These are phyloP conservation scores for Ogataea nitratoaversa DNA, from an alignment of 805 yeast genomes.

Conservation along the genomic window DNA sequence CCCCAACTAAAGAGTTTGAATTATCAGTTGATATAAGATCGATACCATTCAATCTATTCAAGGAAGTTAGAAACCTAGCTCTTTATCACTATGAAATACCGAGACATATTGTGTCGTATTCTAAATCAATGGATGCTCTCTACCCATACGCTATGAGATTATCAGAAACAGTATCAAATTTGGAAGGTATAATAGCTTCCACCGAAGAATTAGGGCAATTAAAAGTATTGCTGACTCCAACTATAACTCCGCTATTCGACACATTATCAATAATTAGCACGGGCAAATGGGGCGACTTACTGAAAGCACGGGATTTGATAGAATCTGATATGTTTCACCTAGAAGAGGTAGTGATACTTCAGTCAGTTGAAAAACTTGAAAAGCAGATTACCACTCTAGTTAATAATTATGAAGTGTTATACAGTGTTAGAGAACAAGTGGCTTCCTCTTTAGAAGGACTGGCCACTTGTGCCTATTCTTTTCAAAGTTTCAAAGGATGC, in stretches of 20 bases:
- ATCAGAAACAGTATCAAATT: constrained; percentile 44
- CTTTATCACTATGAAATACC: constrained; percentile 57
- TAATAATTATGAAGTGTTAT: constrained; percentile 28
- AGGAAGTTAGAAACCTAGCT: constrained; percentile 50
- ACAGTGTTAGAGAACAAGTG: constrained; percentile 26
- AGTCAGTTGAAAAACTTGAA: constrained; percentile 31
- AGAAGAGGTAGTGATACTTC: constrained; percentile 28
- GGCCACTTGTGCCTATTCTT: constrained; percentile 24
- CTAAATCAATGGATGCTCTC: constrained; percentile 47
- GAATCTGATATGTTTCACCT: constrained; percentile 22
- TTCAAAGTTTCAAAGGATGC: constrained; percentile 10
- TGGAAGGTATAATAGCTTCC: constrained; percentile 22
- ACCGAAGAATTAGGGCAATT: constrained; percentile 34
- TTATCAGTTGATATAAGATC: constrained; percentile 51
- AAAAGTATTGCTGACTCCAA: constrained; percentile 34
- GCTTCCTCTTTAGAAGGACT: constrained; percentile 21
- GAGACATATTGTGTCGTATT: constrained; percentile 38
- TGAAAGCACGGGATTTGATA: constrained; percentile 45
- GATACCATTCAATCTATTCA: constrained; percentile 37
- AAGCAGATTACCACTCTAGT: constrained; percentile 26
- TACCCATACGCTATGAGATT: constrained; percentile 56
- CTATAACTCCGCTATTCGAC: constrained; percentile 25
- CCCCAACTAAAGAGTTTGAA: constrained; percentile 17
- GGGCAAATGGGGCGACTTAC: constrained; percentile 51
- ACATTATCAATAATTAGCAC: constrained; percentile 33